Percentiles rank a stretch among this genome's conserved stretches.
Evolutionary conservation across 345 rosid species (phyloP).

Genomic region (Viola odorata): DNA sequence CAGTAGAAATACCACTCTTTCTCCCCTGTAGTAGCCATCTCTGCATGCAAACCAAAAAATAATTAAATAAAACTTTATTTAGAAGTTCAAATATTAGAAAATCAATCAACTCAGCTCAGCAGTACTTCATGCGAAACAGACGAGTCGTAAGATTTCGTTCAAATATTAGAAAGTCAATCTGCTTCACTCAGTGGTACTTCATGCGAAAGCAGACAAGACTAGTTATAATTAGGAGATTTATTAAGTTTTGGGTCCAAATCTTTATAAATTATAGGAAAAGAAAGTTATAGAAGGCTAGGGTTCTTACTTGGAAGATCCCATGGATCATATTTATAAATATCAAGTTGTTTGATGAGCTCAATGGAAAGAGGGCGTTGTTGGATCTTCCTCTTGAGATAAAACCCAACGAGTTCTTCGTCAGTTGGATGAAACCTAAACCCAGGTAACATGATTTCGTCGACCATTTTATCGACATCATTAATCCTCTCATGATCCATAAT

Average conservation of each 20-base stretch:
- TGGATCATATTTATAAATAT: constrained; percentile 85
- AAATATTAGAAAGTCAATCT: too few relatives aligned
- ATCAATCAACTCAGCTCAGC: too few relatives aligned
- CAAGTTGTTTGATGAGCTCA: constrained; percentile 78
- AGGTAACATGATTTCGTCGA: constrained; percentile 57
- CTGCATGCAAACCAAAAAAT: constrained; percentile 21
- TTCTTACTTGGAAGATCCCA: constrained; percentile 92
- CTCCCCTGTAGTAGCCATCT: constrained; percentile 68
- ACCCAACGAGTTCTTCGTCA: constrained; percentile 86
- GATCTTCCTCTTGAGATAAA: constrained; percentile 70
- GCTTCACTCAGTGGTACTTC: too few relatives aligned
- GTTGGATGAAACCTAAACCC: constrained; percentile 96
- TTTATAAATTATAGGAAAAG: too few relatives aligned
- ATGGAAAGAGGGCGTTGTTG: constrained; percentile 63
- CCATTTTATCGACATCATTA: constrained; percentile 44
- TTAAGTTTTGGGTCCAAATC: too few relatives aligned
- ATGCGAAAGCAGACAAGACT: too few relatives aligned
- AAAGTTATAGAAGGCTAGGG: background rate
- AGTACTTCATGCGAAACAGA: too few relatives aligned
- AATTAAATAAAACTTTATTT: background rate
- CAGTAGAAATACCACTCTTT: constrained; percentile 89
- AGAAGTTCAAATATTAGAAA: too few relatives aligned
- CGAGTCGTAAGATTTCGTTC: too few relatives aligned
- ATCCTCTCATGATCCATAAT: constrained; percentile 41
- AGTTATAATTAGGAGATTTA: too few relatives aligned